phyloP scores from a whole-genome alignment of 2,329 filamentous ascomycete species.

The Stemphylium beticola region DNA sequence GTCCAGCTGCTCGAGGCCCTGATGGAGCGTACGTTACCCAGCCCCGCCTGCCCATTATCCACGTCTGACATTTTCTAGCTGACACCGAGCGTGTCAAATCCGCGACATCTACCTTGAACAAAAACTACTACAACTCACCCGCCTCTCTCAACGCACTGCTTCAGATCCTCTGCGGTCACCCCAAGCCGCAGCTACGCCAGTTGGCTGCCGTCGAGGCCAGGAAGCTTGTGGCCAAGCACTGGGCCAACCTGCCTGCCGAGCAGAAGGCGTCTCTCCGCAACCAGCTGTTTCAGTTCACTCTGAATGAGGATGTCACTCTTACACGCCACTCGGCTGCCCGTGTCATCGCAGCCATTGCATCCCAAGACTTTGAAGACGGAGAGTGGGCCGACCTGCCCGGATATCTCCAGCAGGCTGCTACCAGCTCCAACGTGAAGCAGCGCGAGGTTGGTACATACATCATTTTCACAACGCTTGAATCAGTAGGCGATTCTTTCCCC shows the following conservation, averaged over 20 bases:
- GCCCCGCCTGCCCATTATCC: neutral
- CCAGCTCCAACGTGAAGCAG: slow-evolving; percentile 74
- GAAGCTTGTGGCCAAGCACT: slow-evolving; percentile 84
- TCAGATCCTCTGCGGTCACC: slow-evolving; percentile 83
- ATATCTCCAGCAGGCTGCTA: slow-evolving; percentile 79
- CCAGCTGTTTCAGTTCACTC: slow-evolving; percentile 80
- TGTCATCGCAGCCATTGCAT: slow-evolving; percentile 84
- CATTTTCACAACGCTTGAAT: slow-evolving; percentile 88
- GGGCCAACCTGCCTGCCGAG: slow-evolving; percentile 72
- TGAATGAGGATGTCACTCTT: slow-evolving; percentile 77
- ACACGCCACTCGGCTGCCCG: slow-evolving; percentile 87
- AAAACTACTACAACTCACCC: slow-evolving; percentile 88
- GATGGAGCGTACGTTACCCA: slow-evolving; percentile 74
- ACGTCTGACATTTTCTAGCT: slow-evolving; percentile 62
- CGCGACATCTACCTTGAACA: slow-evolving; percentile 87
- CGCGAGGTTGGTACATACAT: slow-evolving; percentile 93
- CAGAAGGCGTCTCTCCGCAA: slow-evolving; percentile 83
- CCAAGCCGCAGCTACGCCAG: slow-evolving; percentile 76
- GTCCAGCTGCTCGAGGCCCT: slow-evolving; percentile 85
- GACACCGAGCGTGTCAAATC: slow-evolving; percentile 79
- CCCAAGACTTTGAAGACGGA: slow-evolving; percentile 83
- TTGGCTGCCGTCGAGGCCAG: slow-evolving; percentile 89
- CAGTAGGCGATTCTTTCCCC: slow-evolving; percentile 81
- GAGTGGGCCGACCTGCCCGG: slow-evolving; percentile 84
- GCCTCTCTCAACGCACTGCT: slow-evolving; percentile 84